Conservation (phyloP, 805 yeast genomes). For the Hanseniaspora hatyaiensis region DNA sequence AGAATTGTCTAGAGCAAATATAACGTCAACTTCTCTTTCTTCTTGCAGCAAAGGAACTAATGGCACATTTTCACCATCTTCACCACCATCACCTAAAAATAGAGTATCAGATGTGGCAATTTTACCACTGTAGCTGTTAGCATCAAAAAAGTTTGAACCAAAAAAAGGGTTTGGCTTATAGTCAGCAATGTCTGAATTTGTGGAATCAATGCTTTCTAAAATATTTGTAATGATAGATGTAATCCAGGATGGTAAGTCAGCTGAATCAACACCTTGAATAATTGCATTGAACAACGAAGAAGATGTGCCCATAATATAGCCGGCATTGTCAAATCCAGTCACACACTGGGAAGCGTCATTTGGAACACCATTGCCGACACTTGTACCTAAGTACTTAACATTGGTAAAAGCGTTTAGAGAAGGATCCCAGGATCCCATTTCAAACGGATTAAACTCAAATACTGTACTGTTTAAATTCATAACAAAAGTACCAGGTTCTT, state of each 20-base stretch:
- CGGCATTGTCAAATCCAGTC: constrained; percentile 66
- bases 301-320: constrained; percentile 72
- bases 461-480: constrained; percentile 59
- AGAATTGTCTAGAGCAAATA: constrained; percentile 56
- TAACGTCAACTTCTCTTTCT: constrained; percentile 46
- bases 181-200: constrained; percentile 44
- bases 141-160: constrained; percentile 32
- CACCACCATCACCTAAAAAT: constrained; percentile 62
- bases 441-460: constrained; percentile 53
- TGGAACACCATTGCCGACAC: constrained; percentile 51
- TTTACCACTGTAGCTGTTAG: constrained; percentile 25
- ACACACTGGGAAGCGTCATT: constrained; percentile 38
- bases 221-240: constrained; percentile 37
- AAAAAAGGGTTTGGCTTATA: constrained; percentile 64
- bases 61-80: constrained; percentile 54
- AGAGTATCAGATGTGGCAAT: constrained; percentile 36
- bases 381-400: constrained; percentile 58
- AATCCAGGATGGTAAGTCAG: constrained; percentile 39
- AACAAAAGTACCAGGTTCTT: constrained; percentile 49
- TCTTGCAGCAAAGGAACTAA: constrained; percentile 48
- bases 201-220: constrained; percentile 35
- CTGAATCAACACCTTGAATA: constrained; percentile 37
- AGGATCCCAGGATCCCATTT: constrained; percentile 83
- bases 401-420: constrained; percentile 54
- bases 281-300: constrained; percentile 59